phyloP scores from a whole-genome alignment of 139 green algal genomes.

The Pleodorina starrii region DNA sequence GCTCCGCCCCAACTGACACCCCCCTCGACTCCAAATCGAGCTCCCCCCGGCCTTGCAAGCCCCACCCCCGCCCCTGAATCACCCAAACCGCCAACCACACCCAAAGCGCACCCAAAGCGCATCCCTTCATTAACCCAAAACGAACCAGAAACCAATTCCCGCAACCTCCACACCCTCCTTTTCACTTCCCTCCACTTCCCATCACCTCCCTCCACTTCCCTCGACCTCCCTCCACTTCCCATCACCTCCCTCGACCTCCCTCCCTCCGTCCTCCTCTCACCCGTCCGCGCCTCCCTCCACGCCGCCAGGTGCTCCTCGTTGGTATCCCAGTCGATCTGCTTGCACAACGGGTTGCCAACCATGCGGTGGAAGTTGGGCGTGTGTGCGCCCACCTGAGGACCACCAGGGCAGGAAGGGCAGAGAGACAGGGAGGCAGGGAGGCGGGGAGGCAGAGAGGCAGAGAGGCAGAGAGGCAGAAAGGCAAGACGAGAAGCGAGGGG shows the following conservation, averaged over 20 bases:
- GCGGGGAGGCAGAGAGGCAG: too few relatives aligned
- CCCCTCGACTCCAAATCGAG: too few relatives aligned
- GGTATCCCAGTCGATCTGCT: slow-evolving; percentile 82
- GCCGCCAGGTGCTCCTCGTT: slow-evolving; percentile 77
- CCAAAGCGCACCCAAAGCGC: too few relatives aligned
- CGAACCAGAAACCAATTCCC: too few relatives aligned
- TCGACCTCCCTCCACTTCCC: background rate
- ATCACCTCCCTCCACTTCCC: background rate
- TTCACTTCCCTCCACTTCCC: too few relatives aligned
- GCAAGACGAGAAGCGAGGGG: background rate
- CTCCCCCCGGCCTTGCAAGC: too few relatives aligned
- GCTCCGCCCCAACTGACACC: too few relatives aligned
- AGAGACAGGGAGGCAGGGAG: background rate
- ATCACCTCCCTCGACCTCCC: background rate
- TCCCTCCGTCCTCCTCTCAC: slow-evolving; percentile 31
- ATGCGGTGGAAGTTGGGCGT: slow-evolving; percentile 91
- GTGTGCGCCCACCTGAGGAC: slow-evolving; percentile 65
- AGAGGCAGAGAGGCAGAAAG: background rate
- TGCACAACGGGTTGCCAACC: slow-evolving; percentile 92
- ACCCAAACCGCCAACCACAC: too few relatives aligned
- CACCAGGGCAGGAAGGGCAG: background rate
- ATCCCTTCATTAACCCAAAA: too few relatives aligned
- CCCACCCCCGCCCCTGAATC: too few relatives aligned
- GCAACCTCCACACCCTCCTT: too few relatives aligned
- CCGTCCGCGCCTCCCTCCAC: slow-evolving; percentile 79